Conservation (phyloP, 2,329 filamentous ascomycete genomes). For the Exophiala sideris region DNA sequence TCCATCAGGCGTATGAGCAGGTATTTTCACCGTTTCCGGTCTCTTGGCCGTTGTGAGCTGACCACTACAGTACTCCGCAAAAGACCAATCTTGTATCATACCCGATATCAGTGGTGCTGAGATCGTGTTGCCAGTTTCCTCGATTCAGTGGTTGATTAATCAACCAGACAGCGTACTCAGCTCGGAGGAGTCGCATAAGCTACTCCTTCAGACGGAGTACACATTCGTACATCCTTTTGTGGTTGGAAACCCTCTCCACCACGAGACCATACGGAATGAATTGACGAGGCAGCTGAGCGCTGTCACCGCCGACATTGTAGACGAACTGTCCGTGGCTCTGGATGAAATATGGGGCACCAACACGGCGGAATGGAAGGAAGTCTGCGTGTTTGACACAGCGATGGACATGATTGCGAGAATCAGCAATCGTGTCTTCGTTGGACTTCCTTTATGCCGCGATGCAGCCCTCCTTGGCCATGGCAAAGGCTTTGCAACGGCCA, state of each 20-base stretch:
- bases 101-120: conserved; percentile 9
- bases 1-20: conserved; percentile 17
- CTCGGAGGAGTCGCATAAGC: conserved; percentile 36
- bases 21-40: not conserved
- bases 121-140: conserved; percentile 35
- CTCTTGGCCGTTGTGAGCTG: not conserved
- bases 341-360: conserved; percentile 38
- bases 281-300: conserved; percentile 39
- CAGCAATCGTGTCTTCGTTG: conserved; percentile 46
- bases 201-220: conserved; percentile 39
- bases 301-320: conserved; percentile 37
- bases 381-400: conserved; percentile 37
- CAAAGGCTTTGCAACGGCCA: conserved; percentile 50
- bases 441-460: conserved; percentile 38
- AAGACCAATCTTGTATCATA: conserved; percentile 16
- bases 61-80: conserved; percentile 17
- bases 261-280: conserved; percentile 41
- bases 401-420: conserved; percentile 39
- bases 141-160: conserved; percentile 41
- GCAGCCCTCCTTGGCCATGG: conserved; percentile 46
- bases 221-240: conserved; percentile 37
- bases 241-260: conserved; percentile 39
- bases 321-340: conserved; percentile 37
- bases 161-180: conserved; percentile 42
- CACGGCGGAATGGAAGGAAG: conserved; percentile 35